Evolutionary conservation across 2,329 filamentous ascomycete genomes (phyloP).

Genomic region (Talaromyces amestolkiae): DNA sequence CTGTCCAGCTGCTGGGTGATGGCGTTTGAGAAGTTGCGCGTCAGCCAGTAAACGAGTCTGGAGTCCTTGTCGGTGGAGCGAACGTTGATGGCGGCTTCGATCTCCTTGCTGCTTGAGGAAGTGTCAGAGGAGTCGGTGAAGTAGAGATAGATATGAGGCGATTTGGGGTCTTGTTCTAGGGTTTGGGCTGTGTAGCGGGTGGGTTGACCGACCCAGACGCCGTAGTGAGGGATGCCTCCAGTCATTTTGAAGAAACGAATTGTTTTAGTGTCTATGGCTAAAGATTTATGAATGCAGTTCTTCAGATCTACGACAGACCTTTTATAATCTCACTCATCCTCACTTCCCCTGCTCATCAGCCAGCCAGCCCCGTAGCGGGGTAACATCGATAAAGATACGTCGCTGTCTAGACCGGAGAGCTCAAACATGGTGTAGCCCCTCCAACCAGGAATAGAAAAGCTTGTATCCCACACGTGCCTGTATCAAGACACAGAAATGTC

Average conservation of each 20-base stretch:
- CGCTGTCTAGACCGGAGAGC: neutral
- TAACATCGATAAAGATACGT: neutral
- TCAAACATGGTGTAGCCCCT: neutral
- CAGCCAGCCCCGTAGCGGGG: neutral
- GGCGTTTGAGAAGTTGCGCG: conserved; percentile 27
- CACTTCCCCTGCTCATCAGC: neutral
- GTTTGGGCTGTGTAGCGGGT: conserved; percentile 23
- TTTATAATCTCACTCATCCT: neutral
- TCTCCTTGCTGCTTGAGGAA: conserved; percentile 19
- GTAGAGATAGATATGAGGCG: conserved; percentile 33
- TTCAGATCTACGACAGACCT: too few species aligned
- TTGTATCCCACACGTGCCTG: conserved; percentile 1
- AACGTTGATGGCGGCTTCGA: conserved; percentile 35
- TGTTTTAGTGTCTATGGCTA: too few species aligned
- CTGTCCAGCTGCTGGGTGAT: conserved; percentile 26
- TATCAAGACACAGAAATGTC: neutral
- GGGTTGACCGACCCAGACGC: conserved; percentile 25
- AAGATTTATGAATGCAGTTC: neutral
- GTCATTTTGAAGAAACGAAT: neutral
- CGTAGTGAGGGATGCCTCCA: conserved; percentile 23
- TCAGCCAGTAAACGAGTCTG: conserved; percentile 36
- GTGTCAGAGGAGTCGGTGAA: conserved; percentile 26
- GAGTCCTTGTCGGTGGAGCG: conserved; percentile 30
- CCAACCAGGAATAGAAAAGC: conserved; percentile 4
- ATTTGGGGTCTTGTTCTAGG: conserved; percentile 23